Evolutionary conservation across 2,329 filamentous ascomycete genomes (phyloP).

Genomic region (Beauveria rudraprayagi): DNA sequence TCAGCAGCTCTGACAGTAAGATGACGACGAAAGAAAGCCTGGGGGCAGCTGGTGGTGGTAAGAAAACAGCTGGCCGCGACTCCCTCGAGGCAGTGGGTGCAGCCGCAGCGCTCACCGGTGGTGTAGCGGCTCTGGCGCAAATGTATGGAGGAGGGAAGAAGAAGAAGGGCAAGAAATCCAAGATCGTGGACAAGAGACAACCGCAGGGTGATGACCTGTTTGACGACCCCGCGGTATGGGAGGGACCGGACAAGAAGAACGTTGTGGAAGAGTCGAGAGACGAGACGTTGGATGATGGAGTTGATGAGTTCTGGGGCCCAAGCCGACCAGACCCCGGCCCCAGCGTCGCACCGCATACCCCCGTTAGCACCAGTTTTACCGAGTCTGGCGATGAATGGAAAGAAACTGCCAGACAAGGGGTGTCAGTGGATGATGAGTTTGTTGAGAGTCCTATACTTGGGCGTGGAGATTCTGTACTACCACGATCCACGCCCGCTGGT

Average conservation of each 20-base stretch:
- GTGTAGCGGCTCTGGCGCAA: constrained; percentile 27
- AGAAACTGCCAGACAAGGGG: constrained; percentile 18
- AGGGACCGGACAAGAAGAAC: constrained; percentile 32
- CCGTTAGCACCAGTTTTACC: constrained; percentile 15
- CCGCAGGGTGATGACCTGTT: constrained; percentile 34
- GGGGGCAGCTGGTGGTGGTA: neutral
- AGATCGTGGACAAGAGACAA: constrained; percentile 31
- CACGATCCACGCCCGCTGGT: constrained; percentile 17
- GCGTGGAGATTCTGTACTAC: constrained; percentile 17
- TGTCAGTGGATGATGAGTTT: constrained; percentile 19
- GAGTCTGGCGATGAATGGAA: constrained; percentile 18
- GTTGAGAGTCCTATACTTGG: constrained; percentile 33
- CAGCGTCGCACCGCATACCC: constrained; percentile 5
- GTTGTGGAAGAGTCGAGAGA: constrained; percentile 18
- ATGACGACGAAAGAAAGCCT: neutral
- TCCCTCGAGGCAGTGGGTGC: constrained; percentile 16
- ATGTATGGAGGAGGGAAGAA: constrained; percentile 24
- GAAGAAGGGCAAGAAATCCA: constrained; percentile 30
- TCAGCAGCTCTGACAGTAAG: constrained; percentile 6
- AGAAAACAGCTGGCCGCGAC: neutral
- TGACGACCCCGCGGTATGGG: constrained; percentile 37
- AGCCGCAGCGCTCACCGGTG: constrained; percentile 20
- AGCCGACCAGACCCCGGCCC: constrained; percentile 6
- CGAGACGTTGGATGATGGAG: constrained; percentile 15
- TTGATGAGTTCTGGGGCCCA: constrained; percentile 26